Percentiles rank a stretch among this genome's conserved stretches.
phyloP scores from a whole-genome alignment of 257 asterid genomes.

The Linderniella brevidens region DNA sequence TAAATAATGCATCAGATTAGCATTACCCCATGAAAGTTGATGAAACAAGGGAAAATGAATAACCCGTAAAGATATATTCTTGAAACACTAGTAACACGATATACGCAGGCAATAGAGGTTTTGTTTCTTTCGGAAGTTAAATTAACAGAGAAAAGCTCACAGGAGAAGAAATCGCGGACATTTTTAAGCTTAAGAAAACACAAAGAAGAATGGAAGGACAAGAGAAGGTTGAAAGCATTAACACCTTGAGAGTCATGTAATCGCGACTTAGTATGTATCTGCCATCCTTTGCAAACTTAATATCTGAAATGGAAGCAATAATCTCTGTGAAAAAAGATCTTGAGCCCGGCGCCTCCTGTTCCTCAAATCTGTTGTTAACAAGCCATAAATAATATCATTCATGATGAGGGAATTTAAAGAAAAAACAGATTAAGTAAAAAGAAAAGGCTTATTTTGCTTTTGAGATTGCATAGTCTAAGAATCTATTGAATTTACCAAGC shows the following conservation, averaged over 20 bases:
- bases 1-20: neutral
- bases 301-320: conserved; percentile 97
- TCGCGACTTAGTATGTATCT: conserved; percentile 94
- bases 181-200: neutral
- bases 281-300: conserved; percentile 89
- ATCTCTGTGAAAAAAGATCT: conserved; percentile 99
- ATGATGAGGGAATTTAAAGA: neutral
- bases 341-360: conserved; percentile 94
- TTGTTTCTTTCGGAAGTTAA: too few relatives aligned
- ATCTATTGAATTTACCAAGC: too few relatives aligned
- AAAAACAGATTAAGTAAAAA: too few relatives aligned
- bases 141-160: too few relatives aligned
- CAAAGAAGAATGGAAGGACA: neutral
- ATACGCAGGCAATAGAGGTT: too few relatives aligned
- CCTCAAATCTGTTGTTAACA: conserved; percentile 67
- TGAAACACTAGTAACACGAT: neutral
- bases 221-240: conserved; percentile 3
- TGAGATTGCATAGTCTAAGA: too few relatives aligned
- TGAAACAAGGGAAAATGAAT: too few relatives aligned
- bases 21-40: too few relatives aligned
- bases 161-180: neutral
- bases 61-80: conserved; percentile 3
- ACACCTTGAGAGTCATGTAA: conserved; percentile 98
- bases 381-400: too few relatives aligned
- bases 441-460: too few relatives aligned